Evolutionary conservation across 768 basidiomycete genomes (phyloP).

Genomic region (Mycena metata): DNA sequence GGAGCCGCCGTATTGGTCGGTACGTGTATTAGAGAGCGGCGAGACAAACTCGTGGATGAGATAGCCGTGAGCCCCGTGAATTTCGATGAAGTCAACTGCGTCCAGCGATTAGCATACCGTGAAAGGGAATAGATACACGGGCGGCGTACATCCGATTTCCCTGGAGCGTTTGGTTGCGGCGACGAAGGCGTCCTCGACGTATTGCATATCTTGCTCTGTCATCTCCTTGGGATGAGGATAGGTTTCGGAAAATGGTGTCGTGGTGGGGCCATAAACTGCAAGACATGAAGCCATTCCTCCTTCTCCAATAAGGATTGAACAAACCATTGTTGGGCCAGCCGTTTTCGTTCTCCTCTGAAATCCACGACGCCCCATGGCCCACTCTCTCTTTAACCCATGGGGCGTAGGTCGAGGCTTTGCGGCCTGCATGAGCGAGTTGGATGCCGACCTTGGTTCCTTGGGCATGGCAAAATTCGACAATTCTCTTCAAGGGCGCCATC

Average conservation of each 20-base stretch:
- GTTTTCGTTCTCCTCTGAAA: constrained; percentile 63
- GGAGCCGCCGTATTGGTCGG: constrained; percentile 79
- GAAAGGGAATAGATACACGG: background rate
- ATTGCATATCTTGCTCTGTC: constrained; percentile 65
- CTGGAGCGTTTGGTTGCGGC: constrained; percentile 68
- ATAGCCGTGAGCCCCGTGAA: constrained; percentile 81
- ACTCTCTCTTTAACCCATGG: constrained; percentile 71
- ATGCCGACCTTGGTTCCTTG: constrained; percentile 82
- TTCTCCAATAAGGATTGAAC: constrained; percentile 3
- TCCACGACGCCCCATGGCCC: constrained; percentile 48
- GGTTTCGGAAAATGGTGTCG: constrained; percentile 64
- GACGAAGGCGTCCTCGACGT: constrained; percentile 72
- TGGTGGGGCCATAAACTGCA: constrained; percentile 74
- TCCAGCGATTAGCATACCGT: background rate
- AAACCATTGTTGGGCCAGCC: constrained; percentile 81
- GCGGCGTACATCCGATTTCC: constrained; percentile 69
- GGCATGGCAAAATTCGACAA: constrained; percentile 80
- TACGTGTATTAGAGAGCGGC: constrained; percentile 79
- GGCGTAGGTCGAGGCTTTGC: constrained; percentile 78
- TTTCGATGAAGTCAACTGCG: constrained; percentile 77
- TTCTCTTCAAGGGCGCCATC: constrained; percentile 74
- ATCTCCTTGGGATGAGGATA: constrained; percentile 73
- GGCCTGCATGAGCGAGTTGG: constrained; percentile 82
- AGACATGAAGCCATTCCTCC: background rate
- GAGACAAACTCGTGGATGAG: constrained; percentile 78